Base-by-base conservation (phyloP, 1,284 basidiomycete species). In the Amylostereum chailletii region DNA sequence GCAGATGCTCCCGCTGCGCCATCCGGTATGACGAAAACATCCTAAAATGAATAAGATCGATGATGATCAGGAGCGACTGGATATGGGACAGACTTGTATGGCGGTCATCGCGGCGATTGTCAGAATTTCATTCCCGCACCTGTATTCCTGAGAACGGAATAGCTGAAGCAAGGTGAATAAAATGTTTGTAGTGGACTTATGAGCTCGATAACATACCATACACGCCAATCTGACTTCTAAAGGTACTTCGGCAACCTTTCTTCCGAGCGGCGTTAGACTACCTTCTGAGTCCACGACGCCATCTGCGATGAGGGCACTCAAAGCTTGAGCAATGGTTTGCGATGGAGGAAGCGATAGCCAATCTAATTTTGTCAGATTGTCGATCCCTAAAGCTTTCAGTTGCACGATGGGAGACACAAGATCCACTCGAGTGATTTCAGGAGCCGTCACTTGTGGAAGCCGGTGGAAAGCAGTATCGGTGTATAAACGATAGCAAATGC, bases 31-130 rank as follows among this genome's bases (percentile, higher is more conserved):
- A 94, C 65, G 64, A 97, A 97, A 2, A 86, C 82, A 62, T 95
- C 91, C 86, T 94, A 53, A 8, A 51, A 10, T 46, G 27, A 4
- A 5, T 32, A 40, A 38, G 36, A 9, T 30, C 9, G 27, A 7
- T n/a, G 11, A 38, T 3, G 27, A 42, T 40, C 8, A 29, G 42
- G 19, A 38, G 45, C 4, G 31, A 31, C 42, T 46, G 27, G 29
- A 42, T 29, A 2, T 19, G 19, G 19, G 19, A 54, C 68, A 48
- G 47, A 86, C 90, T 69, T 94, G 91, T 7, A 96, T 79, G 3
- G 90, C 79, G 6, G 88, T 90, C 92, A 99, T 98, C 0, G 95
- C 93, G 1, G 94, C 88, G 52, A 99, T 96, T 0, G 91, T 92
- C 47, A 99, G 69, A 42, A 96, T 89, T 63, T 99, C 95, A 60